phyloP scores from a whole-genome alignment of 2,329 filamentous ascomycete genomes.

The Diplodia sapinea region DNA sequence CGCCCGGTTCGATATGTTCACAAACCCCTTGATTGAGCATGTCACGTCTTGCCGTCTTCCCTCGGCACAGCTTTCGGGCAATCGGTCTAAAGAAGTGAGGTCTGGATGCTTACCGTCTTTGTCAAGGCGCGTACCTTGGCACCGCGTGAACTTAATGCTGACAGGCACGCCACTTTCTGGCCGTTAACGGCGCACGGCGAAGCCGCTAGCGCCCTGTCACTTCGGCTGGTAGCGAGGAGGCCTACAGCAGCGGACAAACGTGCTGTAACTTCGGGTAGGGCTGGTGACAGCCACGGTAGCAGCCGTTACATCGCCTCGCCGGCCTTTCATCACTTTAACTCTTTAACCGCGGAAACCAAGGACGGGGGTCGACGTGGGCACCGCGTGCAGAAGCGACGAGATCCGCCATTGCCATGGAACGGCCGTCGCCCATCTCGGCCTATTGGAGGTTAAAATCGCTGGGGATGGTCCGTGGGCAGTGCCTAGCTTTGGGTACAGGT shows the following conservation, averaged over 20 bases:
- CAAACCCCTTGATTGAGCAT: not conserved
- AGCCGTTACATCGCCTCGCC: slow-evolving; percentile 2
- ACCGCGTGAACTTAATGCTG: slow-evolving; percentile 17
- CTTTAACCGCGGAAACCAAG: slow-evolving; percentile 15
- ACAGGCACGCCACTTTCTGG: slow-evolving; percentile 26
- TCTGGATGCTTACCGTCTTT: slow-evolving; percentile 17
- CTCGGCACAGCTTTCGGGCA: not conserved
- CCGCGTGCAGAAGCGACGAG: slow-evolving; percentile 14
- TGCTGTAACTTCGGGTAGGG: slow-evolving; percentile 26
- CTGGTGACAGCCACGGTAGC: slow-evolving; percentile 9
- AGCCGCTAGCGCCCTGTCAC: slow-evolving; percentile 2
- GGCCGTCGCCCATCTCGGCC: slow-evolving; percentile 9
- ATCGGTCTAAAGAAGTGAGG: not conserved
- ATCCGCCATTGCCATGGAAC: slow-evolving; percentile 14
- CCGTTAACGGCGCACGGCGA: slow-evolving; percentile 19
- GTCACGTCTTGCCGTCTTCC: not conserved
- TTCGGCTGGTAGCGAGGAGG: slow-evolving; percentile 9
- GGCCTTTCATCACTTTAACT: not conserved
- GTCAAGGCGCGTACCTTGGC: slow-evolving; percentile 9
- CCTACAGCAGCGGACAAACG: slow-evolving; percentile 15
- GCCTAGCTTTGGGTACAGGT: slow-evolving; percentile 7
- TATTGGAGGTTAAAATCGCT: slow-evolving; percentile 8
- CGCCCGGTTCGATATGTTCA: not conserved
- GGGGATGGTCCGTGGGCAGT: not conserved
- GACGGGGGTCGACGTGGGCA: slow-evolving; percentile 7